Evolutionary conservation across 345 rosid species (phyloP).

Genomic region (Ceriops tagal): DNA sequence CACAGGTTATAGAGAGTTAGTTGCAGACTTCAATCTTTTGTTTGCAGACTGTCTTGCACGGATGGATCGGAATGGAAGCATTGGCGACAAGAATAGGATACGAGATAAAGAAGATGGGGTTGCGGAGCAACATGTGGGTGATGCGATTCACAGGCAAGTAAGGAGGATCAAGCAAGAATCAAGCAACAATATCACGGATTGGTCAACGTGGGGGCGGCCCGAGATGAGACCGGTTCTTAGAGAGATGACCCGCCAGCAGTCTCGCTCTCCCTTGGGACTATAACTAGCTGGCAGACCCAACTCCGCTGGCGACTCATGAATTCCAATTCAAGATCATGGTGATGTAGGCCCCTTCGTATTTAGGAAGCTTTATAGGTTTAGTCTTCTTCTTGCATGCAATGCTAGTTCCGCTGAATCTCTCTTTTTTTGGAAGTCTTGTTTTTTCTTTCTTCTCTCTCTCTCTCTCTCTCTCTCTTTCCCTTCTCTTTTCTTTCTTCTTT

Average conservation of each 20-base stretch:
- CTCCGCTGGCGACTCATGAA: not conserved
- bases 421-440: no score
- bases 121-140: not conserved
- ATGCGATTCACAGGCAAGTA: not conserved
- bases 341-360: not conserved
- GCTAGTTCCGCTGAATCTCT: no score
- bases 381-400: no score
- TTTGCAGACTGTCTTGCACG: no score
- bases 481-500: no score
- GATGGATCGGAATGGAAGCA: no score
- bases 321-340: not conserved
- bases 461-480: no score
- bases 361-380: not conserved
- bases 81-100: no score
- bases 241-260: not conserved
- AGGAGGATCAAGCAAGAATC: conserved; percentile 5
- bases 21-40: no score
- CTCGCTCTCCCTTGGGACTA: conserved; percentile 7
- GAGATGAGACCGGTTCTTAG: not conserved
- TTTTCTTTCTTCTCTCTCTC: no score
- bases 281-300: not conserved
- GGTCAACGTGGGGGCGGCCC: not conserved
- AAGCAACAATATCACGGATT: not conserved
- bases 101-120: not conserved
- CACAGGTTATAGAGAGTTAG: no score